These are phyloP conservation scores for Drechslerella coelobrocha DNA, from an alignment of 2,329 filamentous ascomycete genomes.

Conservation along the genomic window DNA sequence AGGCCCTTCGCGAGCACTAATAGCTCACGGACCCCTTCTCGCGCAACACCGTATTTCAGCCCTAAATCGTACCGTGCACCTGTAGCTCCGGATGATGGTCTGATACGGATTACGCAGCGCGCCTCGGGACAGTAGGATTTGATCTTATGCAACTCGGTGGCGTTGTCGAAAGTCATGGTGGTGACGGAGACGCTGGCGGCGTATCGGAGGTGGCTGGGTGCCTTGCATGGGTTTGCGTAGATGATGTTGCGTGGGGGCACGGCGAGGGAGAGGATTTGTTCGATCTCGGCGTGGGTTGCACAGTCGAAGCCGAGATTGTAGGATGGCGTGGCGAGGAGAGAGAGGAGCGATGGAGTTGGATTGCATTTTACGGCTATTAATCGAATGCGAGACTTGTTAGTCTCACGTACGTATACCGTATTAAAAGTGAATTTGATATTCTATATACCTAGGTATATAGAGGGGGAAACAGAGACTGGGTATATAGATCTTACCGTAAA, in stretches of 20 bases:
- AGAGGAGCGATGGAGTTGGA: slow-evolving; percentile 17
- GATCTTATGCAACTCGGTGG: slow-evolving; percentile 36
- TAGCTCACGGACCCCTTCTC: slow-evolving; percentile 13
- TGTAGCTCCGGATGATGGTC: neutral
- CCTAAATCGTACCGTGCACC: slow-evolving; percentile 27
- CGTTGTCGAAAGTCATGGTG: slow-evolving; percentile 46
- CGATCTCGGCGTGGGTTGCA: slow-evolving; percentile 33
- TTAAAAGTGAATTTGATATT: no score
- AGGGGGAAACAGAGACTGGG: neutral
- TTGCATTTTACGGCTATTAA: slow-evolving; percentile 41
- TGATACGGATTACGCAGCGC: slow-evolving; percentile 31
- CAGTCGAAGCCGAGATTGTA: slow-evolving; percentile 39
- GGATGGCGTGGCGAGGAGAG: slow-evolving; percentile 11
- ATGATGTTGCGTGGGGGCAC: slow-evolving; percentile 27
- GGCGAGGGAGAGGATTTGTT: slow-evolving; percentile 28
- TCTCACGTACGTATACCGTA: no score
- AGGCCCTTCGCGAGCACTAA: slow-evolving; percentile 15
- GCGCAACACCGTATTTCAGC: slow-evolving; percentile 38
- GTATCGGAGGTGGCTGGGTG: slow-evolving; percentile 41
- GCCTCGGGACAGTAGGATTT: slow-evolving; percentile 21
- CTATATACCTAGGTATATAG: neutral
- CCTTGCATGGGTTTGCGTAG: slow-evolving; percentile 48
- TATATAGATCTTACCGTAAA: slow-evolving; percentile 44
- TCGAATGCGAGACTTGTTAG: neutral
- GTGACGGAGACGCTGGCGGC: slow-evolving; percentile 18